Evolutionary conservation across 768 basidiomycete genomes (phyloP), one percentile per base, ranked within the genome.

Genomic region (Amyloporia xantha): DNA sequence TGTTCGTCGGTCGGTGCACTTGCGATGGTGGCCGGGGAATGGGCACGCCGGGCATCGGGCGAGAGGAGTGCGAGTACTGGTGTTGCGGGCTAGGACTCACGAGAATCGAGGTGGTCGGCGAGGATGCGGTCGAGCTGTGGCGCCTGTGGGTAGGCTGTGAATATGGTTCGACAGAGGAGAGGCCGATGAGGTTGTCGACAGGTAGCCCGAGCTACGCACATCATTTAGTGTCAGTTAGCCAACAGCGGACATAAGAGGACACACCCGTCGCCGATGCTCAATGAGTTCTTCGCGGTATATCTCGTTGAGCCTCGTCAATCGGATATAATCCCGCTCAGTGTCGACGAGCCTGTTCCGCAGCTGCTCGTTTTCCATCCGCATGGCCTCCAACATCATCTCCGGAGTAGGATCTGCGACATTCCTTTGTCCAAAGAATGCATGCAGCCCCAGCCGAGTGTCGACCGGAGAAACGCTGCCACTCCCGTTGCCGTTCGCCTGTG

Each of bases 211-310:
- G 70, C 88, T 90, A 51, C 35, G 35, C 30, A 37, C n/a, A n/a
- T n/a, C n/a, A n/a, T n/a, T n/a, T 17, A 2, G 37, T 23, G 30
- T 45, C n/a, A 38, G 36, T 21, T n/a, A 5, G 47, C 13, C n/a
- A 11, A 27, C 7, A 42, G 19, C 9, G 36, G 7, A 19, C 6
- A 25, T 41, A 30, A 49, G 12, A 41, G 35, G 7, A 76, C 90
- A 67, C 66, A 89, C 87, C 64, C 86, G 71, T 55, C 80, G 70
- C 50, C 90, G 67, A 59, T 86, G 80, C 38, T 87, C 83, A 47
- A 92, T 82, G 51, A 92, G 67, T 65, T 92, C 90, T 65, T 90
- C 89, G 25, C 87, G 73, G 60, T 91, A 92, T 4, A 89, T 76
- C 57, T 91, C 89, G 54, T 91, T 91, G 60, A 89, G 66, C 54